These are phyloP conservation scores for Escallonia herrerae DNA, from an alignment of 129 eudicot genomes.

Conservation along the genomic window DNA sequence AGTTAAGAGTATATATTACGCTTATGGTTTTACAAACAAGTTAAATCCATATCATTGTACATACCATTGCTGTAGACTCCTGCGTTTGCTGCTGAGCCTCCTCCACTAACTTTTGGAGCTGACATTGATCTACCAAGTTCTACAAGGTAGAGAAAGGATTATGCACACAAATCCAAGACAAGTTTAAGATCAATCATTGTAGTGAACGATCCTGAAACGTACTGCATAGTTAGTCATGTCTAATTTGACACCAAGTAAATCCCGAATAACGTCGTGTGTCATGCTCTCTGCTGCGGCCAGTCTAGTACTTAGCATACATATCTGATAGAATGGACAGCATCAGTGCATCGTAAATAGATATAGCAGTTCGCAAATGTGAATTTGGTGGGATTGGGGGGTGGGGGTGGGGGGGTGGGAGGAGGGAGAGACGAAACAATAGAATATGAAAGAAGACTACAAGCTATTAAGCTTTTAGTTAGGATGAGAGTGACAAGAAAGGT, in stretches of 20 bases:
- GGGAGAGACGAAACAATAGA: no score
- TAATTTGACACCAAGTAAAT: conserved; percentile 82
- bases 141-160: conserved; percentile 22
- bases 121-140: conserved; percentile 61
- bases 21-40: conserved; percentile 6
- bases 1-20: conserved; percentile 8
- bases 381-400: not conserved
- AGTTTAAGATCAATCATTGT: no score
- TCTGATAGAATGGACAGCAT: conserved; percentile 26
- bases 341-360: conserved; percentile 3
- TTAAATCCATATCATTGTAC: not conserved
- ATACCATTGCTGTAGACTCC: conserved; percentile 48
- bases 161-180: conserved; percentile 4
- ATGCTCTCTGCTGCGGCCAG: conserved; percentile 82
- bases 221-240: conserved; percentile 84
- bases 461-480: no score
- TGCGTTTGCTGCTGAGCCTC: conserved; percentile 64
- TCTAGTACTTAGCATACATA: conserved; percentile 63
- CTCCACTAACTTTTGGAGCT: conserved; percentile 59
- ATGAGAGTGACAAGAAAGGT: no score
- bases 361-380: not conserved
- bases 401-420: no score
- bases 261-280: conserved; percentile 91
- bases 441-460: no score
- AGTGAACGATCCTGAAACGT: conserved; percentile 25